Base-by-base conservation (phyloP, 1,139 yeast genomes). In the Scheffersomyces parashehatae region DNA sequence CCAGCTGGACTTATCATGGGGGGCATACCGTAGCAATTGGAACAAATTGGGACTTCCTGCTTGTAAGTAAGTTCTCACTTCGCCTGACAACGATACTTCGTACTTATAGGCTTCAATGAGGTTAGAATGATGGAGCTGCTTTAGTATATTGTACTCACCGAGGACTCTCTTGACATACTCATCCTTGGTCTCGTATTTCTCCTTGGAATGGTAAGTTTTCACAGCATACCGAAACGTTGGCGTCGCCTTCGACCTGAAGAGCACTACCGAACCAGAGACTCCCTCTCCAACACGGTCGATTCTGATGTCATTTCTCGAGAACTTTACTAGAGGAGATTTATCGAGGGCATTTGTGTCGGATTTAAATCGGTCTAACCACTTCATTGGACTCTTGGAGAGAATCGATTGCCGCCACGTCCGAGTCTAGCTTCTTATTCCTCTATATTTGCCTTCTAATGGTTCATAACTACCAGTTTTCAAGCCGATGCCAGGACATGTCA, bases 201-300 rank as follows among this genome's bases (percentile, higher is more conserved):
- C 81, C 44, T 55, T 61, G 4, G 56, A 43, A 41, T 64, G 63
- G 57, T 73, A 75, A 3, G 58, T 58, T 55, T 78, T 78, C 16
- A 75, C 64, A 1, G 75, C 82, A 47, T 65, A 74, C 3, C 43
- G 36, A 29, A 48, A 48, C 5, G 29, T 38, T 4, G 41, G 46
- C n/a, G 43, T 38, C 11, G 50, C 40, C 37, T 55, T 59, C 31
- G 59, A 51, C 37, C 55, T 50, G 46, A 58, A 66, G 10, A 75
- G 56, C 5, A 64, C 71, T 3, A 75, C 80, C 10, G 52, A 53
- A 0, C 79, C 80, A 0, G 79, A 70, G 3, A 71, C 57, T 0
- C 83, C 83, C 10, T 51, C 29, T 1, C 75, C 76, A 3, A 70
- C 28, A 4, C 35, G 24, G 5, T 15, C 15, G 35, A 49, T 35